Evolutionary conservation across 2,329 filamentous ascomycete genomes (phyloP).

Genomic region (Stemphylium lycopersici): DNA sequence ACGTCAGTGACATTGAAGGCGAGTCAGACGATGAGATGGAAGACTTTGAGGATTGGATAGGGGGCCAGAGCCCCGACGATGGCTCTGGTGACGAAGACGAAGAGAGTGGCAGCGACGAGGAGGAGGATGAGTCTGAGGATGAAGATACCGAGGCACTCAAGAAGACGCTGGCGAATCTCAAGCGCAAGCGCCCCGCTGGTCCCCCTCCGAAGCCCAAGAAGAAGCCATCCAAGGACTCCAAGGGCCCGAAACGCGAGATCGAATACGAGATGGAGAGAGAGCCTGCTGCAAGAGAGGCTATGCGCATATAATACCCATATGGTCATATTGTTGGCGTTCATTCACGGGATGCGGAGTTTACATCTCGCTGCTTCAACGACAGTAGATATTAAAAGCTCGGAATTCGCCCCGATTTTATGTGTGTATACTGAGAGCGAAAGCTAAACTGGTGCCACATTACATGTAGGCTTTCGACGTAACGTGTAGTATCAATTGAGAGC

Average conservation of each 20-base stretch:
- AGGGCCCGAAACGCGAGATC: constrained; percentile 71
- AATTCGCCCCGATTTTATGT: not conserved
- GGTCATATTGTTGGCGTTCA: constrained; percentile 22
- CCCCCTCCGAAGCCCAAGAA: constrained; percentile 63
- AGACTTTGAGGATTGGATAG: constrained; percentile 89
- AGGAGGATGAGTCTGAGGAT: constrained; percentile 63
- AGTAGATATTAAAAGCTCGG: not conserved
- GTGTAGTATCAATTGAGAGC: not conserved
- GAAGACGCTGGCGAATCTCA: constrained; percentile 59
- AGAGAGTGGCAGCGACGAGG: constrained; percentile 58
- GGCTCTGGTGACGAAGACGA: constrained; percentile 65
- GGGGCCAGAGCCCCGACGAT: constrained; percentile 66
- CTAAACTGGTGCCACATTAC: not conserved
- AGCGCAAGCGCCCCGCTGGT: constrained; percentile 62
- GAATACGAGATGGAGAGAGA: constrained; percentile 77
- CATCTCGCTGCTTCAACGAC: not conserved
- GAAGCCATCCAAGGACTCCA: constrained; percentile 55
- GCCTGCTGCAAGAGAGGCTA: constrained; percentile 50
- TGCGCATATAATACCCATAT: constrained; percentile 38
- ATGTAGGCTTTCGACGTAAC: not conserved
- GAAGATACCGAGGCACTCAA: constrained; percentile 62
- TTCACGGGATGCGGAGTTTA: constrained; percentile 15
- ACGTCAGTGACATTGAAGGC: constrained; percentile 88
- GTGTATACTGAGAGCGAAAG: too few relatives aligned
- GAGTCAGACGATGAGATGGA: constrained; percentile 70